Evolutionary conservation across 2,329 filamentous ascomycete species (phyloP).

Genomic region (Chaetothyriales sp.): DNA sequence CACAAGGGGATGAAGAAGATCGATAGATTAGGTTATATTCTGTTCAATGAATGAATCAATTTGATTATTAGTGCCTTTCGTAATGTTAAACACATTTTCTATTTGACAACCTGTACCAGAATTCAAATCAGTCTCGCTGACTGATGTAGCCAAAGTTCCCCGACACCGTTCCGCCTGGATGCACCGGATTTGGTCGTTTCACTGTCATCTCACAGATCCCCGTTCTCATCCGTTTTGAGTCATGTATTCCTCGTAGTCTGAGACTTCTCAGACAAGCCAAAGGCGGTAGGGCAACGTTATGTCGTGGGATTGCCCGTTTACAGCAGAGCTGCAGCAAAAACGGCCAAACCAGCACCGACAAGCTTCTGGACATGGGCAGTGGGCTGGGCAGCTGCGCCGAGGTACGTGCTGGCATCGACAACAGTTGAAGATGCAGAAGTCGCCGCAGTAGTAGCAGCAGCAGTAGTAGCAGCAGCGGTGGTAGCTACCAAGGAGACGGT

Average conservation of each 20-base stretch:
- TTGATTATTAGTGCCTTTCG: not conserved
- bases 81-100: not conserved
- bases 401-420: constrained; percentile 7
- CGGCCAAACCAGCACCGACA: constrained; percentile 10
- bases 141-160: not conserved
- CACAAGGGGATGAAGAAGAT: no score
- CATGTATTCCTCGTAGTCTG: no score
- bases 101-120: not conserved
- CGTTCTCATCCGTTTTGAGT: not conserved
- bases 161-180: not conserved
- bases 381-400: constrained; percentile 9
- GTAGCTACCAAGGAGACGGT: not conserved
- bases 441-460: not conserved
- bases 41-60: not conserved
- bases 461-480: constrained; percentile 3
- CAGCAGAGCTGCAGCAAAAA: constrained; percentile 10
- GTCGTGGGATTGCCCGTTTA: not conserved
- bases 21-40: no score
- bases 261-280: no score
- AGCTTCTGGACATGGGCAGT: constrained; percentile 7
- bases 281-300: not conserved
- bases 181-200: not conserved
- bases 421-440: constrained; percentile 7
- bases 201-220: not conserved
- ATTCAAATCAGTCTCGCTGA: not conserved